phyloP scores from a whole-genome alignment of 192 early-diverging fungal species.

The Lobosporangium transversale region DNA sequence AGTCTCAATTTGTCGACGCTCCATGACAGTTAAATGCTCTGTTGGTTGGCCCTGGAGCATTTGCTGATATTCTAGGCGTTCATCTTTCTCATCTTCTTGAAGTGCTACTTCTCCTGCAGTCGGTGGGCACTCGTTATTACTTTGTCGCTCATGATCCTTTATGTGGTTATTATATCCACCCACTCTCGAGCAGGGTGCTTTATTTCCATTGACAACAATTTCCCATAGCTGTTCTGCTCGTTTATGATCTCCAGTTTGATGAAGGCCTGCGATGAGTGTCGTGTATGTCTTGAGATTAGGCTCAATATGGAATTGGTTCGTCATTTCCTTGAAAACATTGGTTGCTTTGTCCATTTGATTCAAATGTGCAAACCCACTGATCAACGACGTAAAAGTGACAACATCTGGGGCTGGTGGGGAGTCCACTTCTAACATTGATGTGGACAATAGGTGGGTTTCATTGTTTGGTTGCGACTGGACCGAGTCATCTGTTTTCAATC shows the following conservation, averaged over 20 bases:
- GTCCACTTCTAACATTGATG: neutral
- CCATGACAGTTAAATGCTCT: conserved; percentile 8
- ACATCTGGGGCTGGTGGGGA: conserved; percentile 31
- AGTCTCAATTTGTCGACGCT: conserved; percentile 24
- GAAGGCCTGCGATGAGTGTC: conserved; percentile 24
- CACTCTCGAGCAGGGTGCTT: neutral
- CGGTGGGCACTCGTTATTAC: neutral
- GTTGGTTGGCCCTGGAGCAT: neutral
- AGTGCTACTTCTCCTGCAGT: neutral
- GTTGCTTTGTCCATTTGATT: conserved; percentile 29
- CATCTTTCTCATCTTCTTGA: neutral
- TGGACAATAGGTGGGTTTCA: neutral
- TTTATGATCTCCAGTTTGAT: conserved; percentile 25
- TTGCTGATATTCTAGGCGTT: neutral
- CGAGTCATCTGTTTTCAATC: neutral
- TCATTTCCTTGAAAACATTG: conserved; percentile 36
- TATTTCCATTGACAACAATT: conserved; percentile 24
- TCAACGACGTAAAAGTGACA: conserved; percentile 31
- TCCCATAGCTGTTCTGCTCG: conserved; percentile 34
- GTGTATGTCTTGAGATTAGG: conserved; percentile 50
- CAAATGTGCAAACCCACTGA: conserved; percentile 32
- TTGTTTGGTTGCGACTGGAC: neutral
- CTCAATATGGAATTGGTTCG: conserved; percentile 16
- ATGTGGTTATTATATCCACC: neutral
- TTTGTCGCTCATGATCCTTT: neutral